A percentile compares a stretch with the other conserved stretches of the same genome.
phyloP scores from a whole-genome alignment of 202 grass and related monocot species.

The Zoysia matrella region DNA sequence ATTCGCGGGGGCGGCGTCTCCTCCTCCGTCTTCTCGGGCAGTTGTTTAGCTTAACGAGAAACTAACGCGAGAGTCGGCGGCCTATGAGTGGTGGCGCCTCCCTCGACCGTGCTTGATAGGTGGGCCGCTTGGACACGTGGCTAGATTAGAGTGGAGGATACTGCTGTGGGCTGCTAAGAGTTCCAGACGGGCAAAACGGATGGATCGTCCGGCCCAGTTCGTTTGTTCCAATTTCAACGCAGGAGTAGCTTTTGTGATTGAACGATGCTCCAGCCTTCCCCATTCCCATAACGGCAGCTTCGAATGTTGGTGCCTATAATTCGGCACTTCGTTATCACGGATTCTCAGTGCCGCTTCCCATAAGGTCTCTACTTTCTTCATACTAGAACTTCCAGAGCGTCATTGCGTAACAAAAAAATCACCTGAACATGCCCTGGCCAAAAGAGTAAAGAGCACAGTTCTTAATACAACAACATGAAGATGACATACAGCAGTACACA shows the following conservation, averaged over 20 bases:
- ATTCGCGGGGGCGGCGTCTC: slow-evolving; percentile 52
- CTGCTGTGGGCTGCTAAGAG: not conserved
- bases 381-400: not conserved
- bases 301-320: too few species aligned
- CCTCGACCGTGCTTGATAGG: not conserved
- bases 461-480: slow-evolving; percentile 32
- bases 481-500: slow-evolving; percentile 9
- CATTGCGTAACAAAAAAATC: slow-evolving; percentile 10
- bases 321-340: too few species aligned
- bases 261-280: too few species aligned
- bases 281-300: too few species aligned
- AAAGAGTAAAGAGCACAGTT: not conserved
- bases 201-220: too few species aligned
- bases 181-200: too few species aligned
- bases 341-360: too few species aligned
- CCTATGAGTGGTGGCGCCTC: not conserved
- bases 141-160: not conserved
- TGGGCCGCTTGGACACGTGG: not conserved
- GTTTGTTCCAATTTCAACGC: too few species aligned
- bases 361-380: not conserved
- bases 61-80: not conserved
- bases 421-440: slow-evolving; percentile 17
- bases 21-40: slow-evolving; percentile 32
- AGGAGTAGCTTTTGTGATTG: too few species aligned
- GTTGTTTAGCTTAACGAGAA: slow-evolving; percentile 50